Conservation (phyloP, 2,329 filamentous ascomycete species). For the Meredithiella fracta region DNA sequence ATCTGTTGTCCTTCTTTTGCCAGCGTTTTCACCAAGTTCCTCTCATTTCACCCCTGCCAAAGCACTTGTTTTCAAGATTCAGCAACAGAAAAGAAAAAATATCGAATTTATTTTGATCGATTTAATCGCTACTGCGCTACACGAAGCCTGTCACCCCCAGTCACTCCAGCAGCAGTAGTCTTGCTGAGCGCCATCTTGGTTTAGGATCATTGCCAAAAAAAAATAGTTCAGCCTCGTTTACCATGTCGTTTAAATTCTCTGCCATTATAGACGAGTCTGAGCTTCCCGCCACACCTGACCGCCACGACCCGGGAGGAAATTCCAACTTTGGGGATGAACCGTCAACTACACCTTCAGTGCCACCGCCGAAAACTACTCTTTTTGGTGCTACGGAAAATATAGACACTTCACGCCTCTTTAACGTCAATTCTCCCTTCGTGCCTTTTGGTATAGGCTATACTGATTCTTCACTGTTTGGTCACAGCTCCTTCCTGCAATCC, state of each 20-base stretch:
- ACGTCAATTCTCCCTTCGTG: not conserved
- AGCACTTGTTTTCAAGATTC: not conserved
- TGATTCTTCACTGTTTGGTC: not conserved
- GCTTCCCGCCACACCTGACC: conserved; percentile 34
- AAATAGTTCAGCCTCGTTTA: conserved; percentile 14
- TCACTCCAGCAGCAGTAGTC: not conserved
- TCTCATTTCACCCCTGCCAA: not conserved
- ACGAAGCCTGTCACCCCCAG: not conserved
- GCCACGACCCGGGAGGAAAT: conserved; percentile 20
- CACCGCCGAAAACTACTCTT: conserved; percentile 14
- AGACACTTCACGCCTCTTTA: not conserved
- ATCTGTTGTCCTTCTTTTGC: not conserved
- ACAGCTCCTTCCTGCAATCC: not conserved
- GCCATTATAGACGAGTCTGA: conserved; percentile 27
- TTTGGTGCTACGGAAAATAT: not conserved
- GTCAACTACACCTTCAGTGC: conserved; percentile 37
- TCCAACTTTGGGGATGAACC: conserved; percentile 29
- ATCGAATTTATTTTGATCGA: not conserved
- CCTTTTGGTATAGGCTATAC: not conserved
- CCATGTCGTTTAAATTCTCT: conserved; percentile 27
- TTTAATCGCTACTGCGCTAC: not conserved
- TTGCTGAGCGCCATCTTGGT: not conserved
- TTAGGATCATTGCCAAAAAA: not conserved
- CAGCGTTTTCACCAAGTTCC: not conserved
- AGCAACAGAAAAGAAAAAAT: too few relatives aligned